Percentiles rank a stretch among this genome's conserved stretches.
Evolutionary conservation across 2,329 filamentous ascomycete species (phyloP).

Genomic region (Scedosporium boydii): DNA sequence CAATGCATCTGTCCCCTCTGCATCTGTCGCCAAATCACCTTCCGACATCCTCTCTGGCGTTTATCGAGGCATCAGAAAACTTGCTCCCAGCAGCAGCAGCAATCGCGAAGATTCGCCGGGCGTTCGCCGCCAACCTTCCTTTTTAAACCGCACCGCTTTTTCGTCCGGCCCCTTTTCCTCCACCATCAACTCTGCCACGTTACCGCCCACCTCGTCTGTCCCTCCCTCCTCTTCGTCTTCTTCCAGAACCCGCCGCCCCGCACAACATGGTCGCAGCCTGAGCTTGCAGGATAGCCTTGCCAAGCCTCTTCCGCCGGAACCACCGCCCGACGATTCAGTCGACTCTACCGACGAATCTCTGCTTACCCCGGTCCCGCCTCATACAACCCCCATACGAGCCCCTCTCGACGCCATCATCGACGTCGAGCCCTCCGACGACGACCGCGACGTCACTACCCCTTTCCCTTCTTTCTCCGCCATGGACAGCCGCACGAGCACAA

Average conservation of each 20-base stretch:
- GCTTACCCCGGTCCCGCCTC: constrained; percentile 15
- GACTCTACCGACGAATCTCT: not conserved
- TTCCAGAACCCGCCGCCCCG: constrained; percentile 7
- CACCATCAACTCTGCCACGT: constrained; percentile 10
- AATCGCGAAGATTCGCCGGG: constrained; percentile 28
- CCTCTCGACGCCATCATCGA: constrained; percentile 15
- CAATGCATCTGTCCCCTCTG: not conserved
- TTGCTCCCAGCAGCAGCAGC: constrained; percentile 25
- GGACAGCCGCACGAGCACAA: constrained; percentile 34
- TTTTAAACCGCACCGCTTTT: constrained; percentile 9
- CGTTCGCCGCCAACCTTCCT: constrained; percentile 33
- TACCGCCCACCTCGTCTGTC: not conserved
- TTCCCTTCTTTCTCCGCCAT: constrained; percentile 13
- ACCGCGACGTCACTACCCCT: constrained; percentile 3
- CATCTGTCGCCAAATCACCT: constrained; percentile 22
- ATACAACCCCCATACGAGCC: constrained; percentile 24
- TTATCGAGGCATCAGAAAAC: constrained; percentile 41
- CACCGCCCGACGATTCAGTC: constrained; percentile 25
- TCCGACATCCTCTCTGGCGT: constrained; percentile 41
- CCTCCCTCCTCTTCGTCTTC: not conserved
- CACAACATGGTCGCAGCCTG: constrained; percentile 25
- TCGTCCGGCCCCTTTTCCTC: constrained; percentile 18
- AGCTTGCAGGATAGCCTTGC: constrained; percentile 46
- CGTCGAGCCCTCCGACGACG: constrained; percentile 6
- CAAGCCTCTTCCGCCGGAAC: constrained; percentile 43